A percentile compares a stretch with the other conserved stretches of the same genome.
Evolutionary conservation across 441 rosid species (phyloP).

Genomic region (Viola pubescens): DNA sequence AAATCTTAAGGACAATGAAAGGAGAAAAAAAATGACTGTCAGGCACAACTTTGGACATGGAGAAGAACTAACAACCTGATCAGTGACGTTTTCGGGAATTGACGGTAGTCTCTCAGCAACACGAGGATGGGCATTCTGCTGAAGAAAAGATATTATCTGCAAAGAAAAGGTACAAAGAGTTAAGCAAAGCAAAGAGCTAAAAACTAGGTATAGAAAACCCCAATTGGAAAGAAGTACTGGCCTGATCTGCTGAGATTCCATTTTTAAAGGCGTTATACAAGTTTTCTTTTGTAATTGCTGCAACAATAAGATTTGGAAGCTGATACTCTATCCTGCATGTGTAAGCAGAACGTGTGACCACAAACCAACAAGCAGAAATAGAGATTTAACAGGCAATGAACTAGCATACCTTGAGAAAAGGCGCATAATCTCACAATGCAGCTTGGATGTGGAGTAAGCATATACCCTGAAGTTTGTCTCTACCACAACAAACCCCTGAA

Average conservation of each 20-base stretch:
- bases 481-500: conserved; percentile 81
- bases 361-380: neutral
- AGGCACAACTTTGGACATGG: conserved; percentile 1
- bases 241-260: conserved; percentile 92
- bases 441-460: conserved; percentile 86
- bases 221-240: conserved; percentile 13
- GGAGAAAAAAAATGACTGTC: too few relatives aligned
- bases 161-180: conserved; percentile 9
- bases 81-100: conserved; percentile 92
- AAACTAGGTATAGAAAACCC: neutral
- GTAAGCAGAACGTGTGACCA: neutral
- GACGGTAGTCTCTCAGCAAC: conserved; percentile 69
- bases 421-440: conserved; percentile 80
- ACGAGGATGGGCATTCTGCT: conserved; percentile 89
- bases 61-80: conserved; percentile 50
- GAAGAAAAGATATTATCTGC: conserved; percentile 85
- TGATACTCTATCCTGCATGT: conserved; percentile 81
- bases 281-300: conserved; percentile 85
- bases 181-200: conserved; percentile 10
- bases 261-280: conserved; percentile 82
- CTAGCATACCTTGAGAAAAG: conserved; percentile 73
- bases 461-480: conserved; percentile 94
- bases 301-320: conserved; percentile 89
- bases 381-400: neutral
- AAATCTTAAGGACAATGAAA: too few relatives aligned